Conservation (phyloP, 495 filamentous ascomycete species). For the Neurospora discreta region DNA sequence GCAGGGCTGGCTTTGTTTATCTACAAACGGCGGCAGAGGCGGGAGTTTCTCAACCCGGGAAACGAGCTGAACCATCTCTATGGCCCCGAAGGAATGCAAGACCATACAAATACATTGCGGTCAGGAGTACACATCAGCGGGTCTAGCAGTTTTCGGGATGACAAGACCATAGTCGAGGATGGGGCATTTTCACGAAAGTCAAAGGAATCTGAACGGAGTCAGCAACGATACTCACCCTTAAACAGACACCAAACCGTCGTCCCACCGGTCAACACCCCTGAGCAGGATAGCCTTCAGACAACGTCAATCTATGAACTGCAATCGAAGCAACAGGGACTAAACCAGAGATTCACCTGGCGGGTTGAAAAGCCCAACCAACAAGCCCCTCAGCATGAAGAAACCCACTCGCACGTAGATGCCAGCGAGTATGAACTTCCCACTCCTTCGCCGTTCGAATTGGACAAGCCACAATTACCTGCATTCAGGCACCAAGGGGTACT, state of each 20-base stretch:
- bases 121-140: not conserved
- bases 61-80: conserved; percentile 3
- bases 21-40: not conserved
- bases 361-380: not conserved
- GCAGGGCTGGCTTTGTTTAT: conserved; percentile 1
- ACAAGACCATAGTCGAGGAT: not conserved
- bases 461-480: not conserved
- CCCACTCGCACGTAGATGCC: not conserved
- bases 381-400: not conserved
- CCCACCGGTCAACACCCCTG: not conserved
- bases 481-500: not conserved
- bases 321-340: not conserved
- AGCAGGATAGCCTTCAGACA: not conserved
- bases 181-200: not conserved
- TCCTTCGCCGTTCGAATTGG: not conserved
- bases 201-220: not conserved
- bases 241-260: not conserved
- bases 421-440: not conserved
- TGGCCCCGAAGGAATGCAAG: not conserved
- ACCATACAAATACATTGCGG: not conserved
- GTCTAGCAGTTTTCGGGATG: not conserved
- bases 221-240: not conserved
- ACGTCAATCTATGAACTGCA: not conserved
- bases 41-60: not conserved
- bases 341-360: not conserved